Conservation (phyloP, 169 alveolate species). For the Amoebophrya sp. region DNA sequence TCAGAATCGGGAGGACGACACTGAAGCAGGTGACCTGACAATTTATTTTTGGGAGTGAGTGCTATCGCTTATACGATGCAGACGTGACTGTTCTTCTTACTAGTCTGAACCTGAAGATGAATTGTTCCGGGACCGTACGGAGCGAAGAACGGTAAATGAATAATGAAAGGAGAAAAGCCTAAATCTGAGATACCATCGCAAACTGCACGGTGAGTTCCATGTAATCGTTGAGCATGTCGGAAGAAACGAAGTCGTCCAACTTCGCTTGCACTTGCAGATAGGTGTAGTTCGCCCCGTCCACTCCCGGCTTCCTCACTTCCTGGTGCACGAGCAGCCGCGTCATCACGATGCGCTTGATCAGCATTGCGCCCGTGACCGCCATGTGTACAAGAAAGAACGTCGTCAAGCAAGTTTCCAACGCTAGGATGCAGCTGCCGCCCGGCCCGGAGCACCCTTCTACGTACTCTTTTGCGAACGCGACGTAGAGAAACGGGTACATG, state of each 20-base stretch:
- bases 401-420: background rate
- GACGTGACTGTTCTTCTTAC: too few relatives aligned
- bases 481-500: conserved; percentile 19
- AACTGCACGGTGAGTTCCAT: background rate
- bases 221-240: background rate
- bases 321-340: background rate
- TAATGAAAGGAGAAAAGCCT: too few relatives aligned
- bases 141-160: too few relatives aligned
- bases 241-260: background rate
- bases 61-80: too few relatives aligned
- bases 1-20: background rate
- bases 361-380: background rate
- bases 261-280: conserved; percentile 20
- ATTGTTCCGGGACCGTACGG: too few relatives aligned
- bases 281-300: background rate
- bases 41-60: too few relatives aligned
- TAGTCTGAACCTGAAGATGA: too few relatives aligned
- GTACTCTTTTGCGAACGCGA: conserved; percentile 19
- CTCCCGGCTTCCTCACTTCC: background rate
- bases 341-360: background rate
- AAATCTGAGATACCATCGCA: background rate
- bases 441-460: conserved; percentile 23
- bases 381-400: background rate
- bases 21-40: conserved; percentile 12
- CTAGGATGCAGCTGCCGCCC: background rate